phyloP scores from a whole-genome alignment of 1,284 basidiomycete genomes.

The Prillingera fragicola region DNA sequence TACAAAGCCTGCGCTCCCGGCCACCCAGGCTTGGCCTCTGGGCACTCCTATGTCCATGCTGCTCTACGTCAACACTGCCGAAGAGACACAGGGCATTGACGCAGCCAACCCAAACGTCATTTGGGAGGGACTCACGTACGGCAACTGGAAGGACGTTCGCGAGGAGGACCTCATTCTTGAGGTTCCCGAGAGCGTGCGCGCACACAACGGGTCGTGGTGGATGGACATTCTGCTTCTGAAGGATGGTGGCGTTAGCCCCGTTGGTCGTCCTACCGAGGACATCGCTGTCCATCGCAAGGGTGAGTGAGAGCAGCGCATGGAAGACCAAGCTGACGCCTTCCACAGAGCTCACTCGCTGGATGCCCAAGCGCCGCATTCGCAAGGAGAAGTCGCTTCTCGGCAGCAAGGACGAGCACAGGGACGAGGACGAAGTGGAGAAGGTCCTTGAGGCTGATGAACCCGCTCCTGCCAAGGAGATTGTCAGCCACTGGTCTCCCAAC shows the following conservation, averaged over 20 bases:
- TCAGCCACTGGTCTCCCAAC: constrained; percentile 80
- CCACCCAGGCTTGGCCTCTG: constrained; percentile 43
- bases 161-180: constrained; percentile 62
- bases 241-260: constrained; percentile 53
- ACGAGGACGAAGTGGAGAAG: constrained; percentile 27
- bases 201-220: constrained; percentile 68
- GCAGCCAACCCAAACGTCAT: constrained; percentile 32
- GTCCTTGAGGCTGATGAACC: constrained; percentile 23
- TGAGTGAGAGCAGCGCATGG: constrained; percentile 50
- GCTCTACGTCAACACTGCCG: constrained; percentile 59
- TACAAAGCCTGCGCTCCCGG: constrained; percentile 11
- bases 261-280: constrained; percentile 57
- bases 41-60: constrained; percentile 57
- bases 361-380: constrained; percentile 64
- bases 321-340: constrained; percentile 4
- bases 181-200: constrained; percentile 68
- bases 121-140: constrained; percentile 79
- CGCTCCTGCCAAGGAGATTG: constrained; percentile 39
- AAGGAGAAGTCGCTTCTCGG: constrained; percentile 78
- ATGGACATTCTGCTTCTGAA: constrained; percentile 75
- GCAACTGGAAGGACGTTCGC: constrained; percentile 68
- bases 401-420: constrained; percentile 51
- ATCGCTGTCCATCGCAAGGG: constrained; percentile 76
- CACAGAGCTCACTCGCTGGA: constrained; percentile 75
- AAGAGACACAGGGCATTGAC: constrained; percentile 50